Base-by-base conservation (phyloP, 345 rosid species). In the Excoecaria cochinchinensis region DNA sequence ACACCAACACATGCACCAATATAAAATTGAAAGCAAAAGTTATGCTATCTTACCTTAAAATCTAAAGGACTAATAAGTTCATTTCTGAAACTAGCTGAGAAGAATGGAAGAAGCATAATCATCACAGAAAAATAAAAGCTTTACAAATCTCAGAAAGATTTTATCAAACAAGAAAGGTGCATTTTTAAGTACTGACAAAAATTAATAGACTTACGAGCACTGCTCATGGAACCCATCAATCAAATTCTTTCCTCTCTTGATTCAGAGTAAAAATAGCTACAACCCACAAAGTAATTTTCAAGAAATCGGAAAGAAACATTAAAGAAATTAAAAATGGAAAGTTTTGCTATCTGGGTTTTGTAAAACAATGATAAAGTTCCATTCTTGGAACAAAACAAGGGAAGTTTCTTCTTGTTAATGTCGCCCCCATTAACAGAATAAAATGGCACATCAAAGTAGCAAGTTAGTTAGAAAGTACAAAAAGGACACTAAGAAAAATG, bases 401-500 rank as follows among this genome's bases (percentile, higher is more conserved):
- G 51, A 55, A 69, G 14, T 64, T 14, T 17, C 17, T 36, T 53
- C 46, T 77, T 38, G 71, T n/a, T 52, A 67, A 24, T 44, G 48
- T 10, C 10, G 31, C 62, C 76, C 67, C 71, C 59, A 1, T 3
- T 15, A 24, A 50, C 8, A 1, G 73, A 22, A 5, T 67, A 46
- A n/a, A 22, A 39, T 62, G 53, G 17, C 25, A 47, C 16, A 17
- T 48, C 47, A 22, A 12, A 17, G 1, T 47, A 63, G 15, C 10
- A 22, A 21, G 53, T 39, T 62, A 36, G 67, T 62, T 62, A 62
- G 56, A 19, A 66, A 44, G 55, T 67, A 39, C n/a, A 51, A 69
- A 25, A 64, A 65, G 78, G 58, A 42, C 22, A 75, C 42, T 8
- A 44, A 39, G 67, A 31, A 31, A 64, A 73, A 61, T 70, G 80